phyloP scores from a whole-genome alignment of 495 filamentous ascomycete genomes.

The Annulohypoxylon moriforme region DNA sequence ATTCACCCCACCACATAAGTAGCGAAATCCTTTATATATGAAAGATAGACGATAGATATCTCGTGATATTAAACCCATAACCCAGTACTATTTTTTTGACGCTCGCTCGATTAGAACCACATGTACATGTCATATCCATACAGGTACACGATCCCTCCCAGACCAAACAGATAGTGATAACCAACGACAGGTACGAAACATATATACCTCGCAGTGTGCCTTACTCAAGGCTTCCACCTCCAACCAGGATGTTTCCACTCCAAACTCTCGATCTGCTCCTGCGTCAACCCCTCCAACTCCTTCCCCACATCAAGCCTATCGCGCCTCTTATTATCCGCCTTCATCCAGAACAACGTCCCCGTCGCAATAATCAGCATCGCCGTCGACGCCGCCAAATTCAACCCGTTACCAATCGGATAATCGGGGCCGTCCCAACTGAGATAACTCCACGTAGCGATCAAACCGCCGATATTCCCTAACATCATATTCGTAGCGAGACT shows the following conservation, averaged over 20 bases:
- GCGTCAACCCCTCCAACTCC: conserved; percentile 66
- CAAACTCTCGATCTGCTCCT: conserved; percentile 69
- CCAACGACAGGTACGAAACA: background rate
- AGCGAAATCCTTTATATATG: background rate
- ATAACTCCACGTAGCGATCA: conserved; percentile 79
- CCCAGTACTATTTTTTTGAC: background rate
- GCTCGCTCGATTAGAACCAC: background rate
- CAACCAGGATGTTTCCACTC: conserved; percentile 82
- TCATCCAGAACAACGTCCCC: conserved; percentile 68
- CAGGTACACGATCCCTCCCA: background rate
- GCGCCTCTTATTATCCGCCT: conserved; percentile 69
- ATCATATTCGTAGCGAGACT: conserved; percentile 76
- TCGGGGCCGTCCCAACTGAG: conserved; percentile 71
- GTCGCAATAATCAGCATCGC: conserved; percentile 62
- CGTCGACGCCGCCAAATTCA: conserved; percentile 73
- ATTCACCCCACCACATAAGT: background rate
- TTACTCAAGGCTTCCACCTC: conserved; percentile 64
- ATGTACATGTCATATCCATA: background rate
- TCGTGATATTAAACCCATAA: background rate
- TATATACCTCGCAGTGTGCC: background rate
- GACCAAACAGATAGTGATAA: background rate
- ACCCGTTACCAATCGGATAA: conserved; percentile 77
- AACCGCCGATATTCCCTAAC: conserved; percentile 77
- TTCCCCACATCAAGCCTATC: conserved; percentile 63
- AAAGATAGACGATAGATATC: background rate